Conservation (phyloP, 1,139 yeast species). For the Geotrichum carabidarum region DNA sequence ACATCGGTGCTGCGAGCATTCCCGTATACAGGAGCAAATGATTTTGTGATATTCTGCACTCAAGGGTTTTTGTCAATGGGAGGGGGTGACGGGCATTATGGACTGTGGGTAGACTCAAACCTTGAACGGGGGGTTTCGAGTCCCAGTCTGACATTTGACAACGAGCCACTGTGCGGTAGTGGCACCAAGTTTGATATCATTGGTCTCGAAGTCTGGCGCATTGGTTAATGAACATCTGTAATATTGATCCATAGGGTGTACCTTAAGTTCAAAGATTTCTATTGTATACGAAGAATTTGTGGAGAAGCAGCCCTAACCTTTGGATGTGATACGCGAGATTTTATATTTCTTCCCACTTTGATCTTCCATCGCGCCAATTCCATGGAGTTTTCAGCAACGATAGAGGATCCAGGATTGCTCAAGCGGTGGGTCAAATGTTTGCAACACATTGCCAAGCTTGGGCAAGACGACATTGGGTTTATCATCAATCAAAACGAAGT, state of each 20-base stretch:
- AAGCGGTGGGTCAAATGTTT: slow-evolving; percentile 12
- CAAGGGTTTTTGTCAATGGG: slow-evolving; percentile 77
- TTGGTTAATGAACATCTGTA: slow-evolving; percentile 39
- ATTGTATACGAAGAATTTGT: neutral
- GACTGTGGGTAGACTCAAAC: slow-evolving; percentile 78
- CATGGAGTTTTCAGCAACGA: slow-evolving; percentile 15
- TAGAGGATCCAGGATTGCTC: slow-evolving; percentile 10
- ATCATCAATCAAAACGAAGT: slow-evolving; percentile 3
- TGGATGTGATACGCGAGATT: too few species aligned
- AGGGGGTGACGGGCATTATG: slow-evolving; percentile 90
- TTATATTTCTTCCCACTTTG: too few species aligned
- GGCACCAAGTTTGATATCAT: slow-evolving; percentile 62
- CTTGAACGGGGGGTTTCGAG: slow-evolving; percentile 72
- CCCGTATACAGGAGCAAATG: slow-evolving; percentile 85
- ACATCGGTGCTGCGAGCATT: slow-evolving; percentile 54
- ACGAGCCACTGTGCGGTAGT: slow-evolving; percentile 64
- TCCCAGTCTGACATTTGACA: slow-evolving; percentile 81
- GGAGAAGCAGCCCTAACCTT: too few species aligned
- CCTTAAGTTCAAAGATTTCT: too few species aligned
- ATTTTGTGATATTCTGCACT: slow-evolving; percentile 78
- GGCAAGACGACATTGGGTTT: slow-evolving; percentile 11
- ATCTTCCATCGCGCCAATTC: neutral
- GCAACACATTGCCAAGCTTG: slow-evolving; percentile 7
- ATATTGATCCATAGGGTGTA: too few species aligned
- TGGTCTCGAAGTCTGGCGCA: slow-evolving; percentile 83